Conservation (phyloP, 1,284 basidiomycete genomes). For the Cutaneotrichosporon daszewskae region DNA sequence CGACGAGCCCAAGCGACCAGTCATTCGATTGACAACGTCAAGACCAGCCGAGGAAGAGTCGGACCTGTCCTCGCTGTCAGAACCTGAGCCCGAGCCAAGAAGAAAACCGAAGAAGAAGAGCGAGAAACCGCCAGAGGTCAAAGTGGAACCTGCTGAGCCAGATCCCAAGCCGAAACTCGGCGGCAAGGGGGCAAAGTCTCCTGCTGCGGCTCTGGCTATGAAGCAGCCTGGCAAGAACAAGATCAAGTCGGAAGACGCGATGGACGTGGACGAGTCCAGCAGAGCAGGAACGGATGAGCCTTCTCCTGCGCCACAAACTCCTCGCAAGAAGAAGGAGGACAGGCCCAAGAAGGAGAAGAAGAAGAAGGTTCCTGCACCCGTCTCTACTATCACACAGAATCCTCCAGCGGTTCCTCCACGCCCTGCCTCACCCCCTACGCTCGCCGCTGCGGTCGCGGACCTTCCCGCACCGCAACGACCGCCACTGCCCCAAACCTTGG, state of each 20-base stretch:
- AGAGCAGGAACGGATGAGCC: slow-evolving; percentile 2
- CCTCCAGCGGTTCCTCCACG: not conserved
- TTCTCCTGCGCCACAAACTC: not conserved
- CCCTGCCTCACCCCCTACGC: not conserved
- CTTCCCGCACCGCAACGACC: not conserved
- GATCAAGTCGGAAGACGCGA: slow-evolving; percentile 14
- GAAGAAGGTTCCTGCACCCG: slow-evolving; percentile 16
- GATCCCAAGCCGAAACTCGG: slow-evolving; percentile 11
- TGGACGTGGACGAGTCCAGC: slow-evolving; percentile 15
- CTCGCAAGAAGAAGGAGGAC: slow-evolving; percentile 16
- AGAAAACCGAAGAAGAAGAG: slow-evolving; percentile 11
- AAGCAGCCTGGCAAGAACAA: slow-evolving; percentile 12
- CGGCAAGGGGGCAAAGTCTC: slow-evolving; percentile 18
- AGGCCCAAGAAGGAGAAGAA: slow-evolving; percentile 25
- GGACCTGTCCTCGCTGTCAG: slow-evolving; percentile 27
- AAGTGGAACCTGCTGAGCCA: slow-evolving; percentile 3
- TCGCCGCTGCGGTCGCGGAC: not conserved
- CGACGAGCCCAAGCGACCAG: slow-evolving; percentile 5
- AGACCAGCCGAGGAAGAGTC: slow-evolving; percentile 21
- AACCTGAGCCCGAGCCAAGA: slow-evolving; percentile 14
- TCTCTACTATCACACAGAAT: not conserved
- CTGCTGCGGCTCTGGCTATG: slow-evolving; percentile 17
- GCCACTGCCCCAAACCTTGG: no score
- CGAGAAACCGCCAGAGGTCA: slow-evolving; percentile 11
- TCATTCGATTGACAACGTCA: slow-evolving; percentile 10